phyloP scores from a whole-genome alignment of 2,329 filamentous ascomycete species.

The Cryphonectria naterciae region DNA sequence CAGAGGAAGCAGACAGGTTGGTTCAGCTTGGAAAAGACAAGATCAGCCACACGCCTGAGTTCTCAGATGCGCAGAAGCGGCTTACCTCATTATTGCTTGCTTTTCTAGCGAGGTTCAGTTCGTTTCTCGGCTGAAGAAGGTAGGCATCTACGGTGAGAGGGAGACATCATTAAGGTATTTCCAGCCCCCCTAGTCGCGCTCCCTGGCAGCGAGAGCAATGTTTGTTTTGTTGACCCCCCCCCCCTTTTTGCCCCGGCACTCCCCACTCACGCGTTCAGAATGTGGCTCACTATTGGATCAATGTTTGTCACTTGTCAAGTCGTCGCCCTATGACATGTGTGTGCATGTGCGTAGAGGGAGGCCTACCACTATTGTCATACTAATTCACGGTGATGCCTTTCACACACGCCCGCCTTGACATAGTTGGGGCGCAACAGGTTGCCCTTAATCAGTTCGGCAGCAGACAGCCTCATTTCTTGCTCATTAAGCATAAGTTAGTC shows the following conservation, averaged over 20 bases:
- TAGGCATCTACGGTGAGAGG: not conserved
- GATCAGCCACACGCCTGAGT: not conserved
- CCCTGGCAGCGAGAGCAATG: not conserved
- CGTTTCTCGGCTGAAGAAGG: not conserved
- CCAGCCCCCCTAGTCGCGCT: not conserved
- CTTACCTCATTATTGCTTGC: not conserved
- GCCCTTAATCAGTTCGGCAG: not conserved
- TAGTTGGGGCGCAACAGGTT: not conserved
- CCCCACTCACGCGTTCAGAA: not conserved
- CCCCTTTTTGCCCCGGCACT: not conserved
- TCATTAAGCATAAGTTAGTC: conserved; percentile 3
- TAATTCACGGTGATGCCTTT: not conserved
- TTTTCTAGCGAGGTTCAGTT: not conserved
- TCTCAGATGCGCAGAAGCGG: not conserved
- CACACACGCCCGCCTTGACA: not conserved
- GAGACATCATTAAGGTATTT: not conserved
- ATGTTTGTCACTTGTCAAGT: not conserved
- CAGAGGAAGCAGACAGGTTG: not conserved
- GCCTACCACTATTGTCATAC: not conserved
- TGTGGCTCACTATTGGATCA: not conserved
- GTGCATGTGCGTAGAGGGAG: not conserved
- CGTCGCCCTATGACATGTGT: not conserved
- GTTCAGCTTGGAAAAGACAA: not conserved
- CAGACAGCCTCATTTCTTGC: not conserved
- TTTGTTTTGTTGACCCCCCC: not conserved